Evolutionary conservation across 2,329 filamentous ascomycete genomes (phyloP), one percentile per base, ranked within the genome.

Genomic region (Monosporascus sp.): DNA sequence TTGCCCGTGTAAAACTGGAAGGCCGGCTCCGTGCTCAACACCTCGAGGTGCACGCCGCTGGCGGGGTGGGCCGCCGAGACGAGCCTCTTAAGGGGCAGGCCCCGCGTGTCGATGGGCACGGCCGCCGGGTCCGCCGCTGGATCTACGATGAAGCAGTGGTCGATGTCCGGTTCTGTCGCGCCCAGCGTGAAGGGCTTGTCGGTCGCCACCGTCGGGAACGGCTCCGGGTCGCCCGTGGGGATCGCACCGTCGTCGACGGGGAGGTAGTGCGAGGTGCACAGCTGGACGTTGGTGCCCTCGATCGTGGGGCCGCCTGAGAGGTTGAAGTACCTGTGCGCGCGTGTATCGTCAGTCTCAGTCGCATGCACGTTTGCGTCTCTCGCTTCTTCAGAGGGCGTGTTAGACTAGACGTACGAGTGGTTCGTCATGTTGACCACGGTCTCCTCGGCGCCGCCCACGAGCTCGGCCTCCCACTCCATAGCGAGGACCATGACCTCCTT

Each of bases 1-100:
- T 89, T 87, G 59, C 93, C 94, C 0, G 91, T 95, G 74, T 97
- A 97, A 74, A 97, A 96, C 71, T 97, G 93, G 78, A 97, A 97
- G 0, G 91, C 89, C 0, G 94, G 94, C 76, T 97, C 93, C 0
- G 93, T 97, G 75, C 89, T 94, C 65, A 85, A 77, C 6, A 96
- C 87, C 71, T 97, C 89, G 49, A 97, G 83, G 68, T 95, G 87
- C 60, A 97, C 79, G 58, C 84, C 83, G 27, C 85, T 87, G 49
- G 76, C 77, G 6, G 90, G 83, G 70, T 97, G 90, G 70, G 81
- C 81, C 54, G 94, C 88, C 24, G 81, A 76, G 46, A 89, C 82
- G 46, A 93, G 82, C 55, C 81, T 84, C 53, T 77, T 79, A 40
- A 96, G 76, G 1, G 88, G 81, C 53, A 73, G 60, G 45, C 62